Percentiles rank a stretch among this genome's conserved stretches.
Conservation (phyloP, 768 basidiomycete genomes). For the Mycena alexandri region DNA sequence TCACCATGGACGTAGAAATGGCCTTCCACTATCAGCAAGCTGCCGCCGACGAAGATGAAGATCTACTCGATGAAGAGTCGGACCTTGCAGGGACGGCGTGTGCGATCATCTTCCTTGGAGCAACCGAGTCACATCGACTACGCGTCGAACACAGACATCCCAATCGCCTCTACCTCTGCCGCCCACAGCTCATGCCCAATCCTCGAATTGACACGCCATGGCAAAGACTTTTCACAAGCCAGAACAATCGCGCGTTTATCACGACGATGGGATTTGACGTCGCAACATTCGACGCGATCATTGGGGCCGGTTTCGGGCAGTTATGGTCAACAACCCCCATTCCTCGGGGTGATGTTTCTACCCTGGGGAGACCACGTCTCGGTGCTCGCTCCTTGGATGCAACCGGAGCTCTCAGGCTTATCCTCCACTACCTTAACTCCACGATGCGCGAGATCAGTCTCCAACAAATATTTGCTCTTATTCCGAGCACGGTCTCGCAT, state of each 20-base stretch:
- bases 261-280: conserved; percentile 60
- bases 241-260: conserved; percentile 55
- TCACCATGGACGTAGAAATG: too few relatives aligned
- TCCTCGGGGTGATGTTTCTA: conserved; percentile 44
- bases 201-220: conserved; percentile 51
- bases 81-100: too few relatives aligned
- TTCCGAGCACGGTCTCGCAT: conserved; percentile 43
- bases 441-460: conserved; percentile 47
- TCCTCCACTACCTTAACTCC: conserved; percentile 49
- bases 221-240: conserved; percentile 48
- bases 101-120: neutral
- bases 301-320: conserved; percentile 49
- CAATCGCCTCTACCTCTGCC: conserved; percentile 45
- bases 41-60: too few relatives aligned
- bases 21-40: too few relatives aligned
- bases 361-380: conserved; percentile 41
- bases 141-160: neutral
- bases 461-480: conserved; percentile 52
- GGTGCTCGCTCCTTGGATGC: conserved; percentile 51
- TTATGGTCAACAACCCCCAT: conserved; percentile 45
- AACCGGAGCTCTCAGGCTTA: conserved; percentile 49
- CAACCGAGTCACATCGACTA: neutral
- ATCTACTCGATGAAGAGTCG: too few relatives aligned
- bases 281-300: conserved; percentile 49
- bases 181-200: conserved; percentile 48